These are phyloP conservation scores for Xylaria venustula DNA, from an alignment of 495 filamentous ascomycete genomes.

Conservation along the genomic window DNA sequence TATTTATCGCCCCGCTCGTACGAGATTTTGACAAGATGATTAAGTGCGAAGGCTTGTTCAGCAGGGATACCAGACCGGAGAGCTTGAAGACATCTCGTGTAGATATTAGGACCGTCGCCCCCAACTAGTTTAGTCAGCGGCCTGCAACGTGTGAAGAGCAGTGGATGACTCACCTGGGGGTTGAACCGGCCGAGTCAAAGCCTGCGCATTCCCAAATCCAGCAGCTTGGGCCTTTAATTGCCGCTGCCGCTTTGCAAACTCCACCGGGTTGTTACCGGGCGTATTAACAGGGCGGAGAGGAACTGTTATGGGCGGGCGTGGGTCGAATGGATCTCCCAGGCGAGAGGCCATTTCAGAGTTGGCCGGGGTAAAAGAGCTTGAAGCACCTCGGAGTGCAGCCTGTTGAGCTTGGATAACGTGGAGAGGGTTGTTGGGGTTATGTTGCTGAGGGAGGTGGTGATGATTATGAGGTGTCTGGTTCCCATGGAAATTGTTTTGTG, in stretches of 20 bases:
- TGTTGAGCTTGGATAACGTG: constrained; percentile 32
- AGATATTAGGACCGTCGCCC: constrained; percentile 79
- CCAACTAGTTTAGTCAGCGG: constrained; percentile 41
- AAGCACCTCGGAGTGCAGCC: constrained; percentile 37
- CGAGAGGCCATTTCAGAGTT: constrained; percentile 46
- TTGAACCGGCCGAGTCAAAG: constrained; percentile 20
- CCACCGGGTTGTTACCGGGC: constrained; percentile 62
- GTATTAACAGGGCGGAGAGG: constrained; percentile 68
- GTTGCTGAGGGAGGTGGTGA: constrained; percentile 28
- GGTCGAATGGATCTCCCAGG: constrained; percentile 58
- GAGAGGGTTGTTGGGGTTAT: constrained; percentile 26
- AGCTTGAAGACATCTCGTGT: constrained; percentile 75
- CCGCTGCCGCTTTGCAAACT: constrained; percentile 54
- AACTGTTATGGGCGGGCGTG: constrained; percentile 51
- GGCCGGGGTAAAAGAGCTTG: constrained; percentile 34
- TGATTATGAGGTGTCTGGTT: constrained; percentile 28
- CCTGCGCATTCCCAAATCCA: constrained; percentile 25
- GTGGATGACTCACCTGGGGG: constrained; percentile 26
- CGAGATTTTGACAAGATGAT: constrained; percentile 92
- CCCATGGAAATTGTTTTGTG: constrained; percentile 30
- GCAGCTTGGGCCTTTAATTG: constrained; percentile 22
- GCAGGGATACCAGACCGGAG: constrained; percentile 75
- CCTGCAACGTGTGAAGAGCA: constrained; percentile 10
- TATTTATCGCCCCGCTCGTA: constrained; percentile 94
- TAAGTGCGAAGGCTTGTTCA: constrained; percentile 85